Evolutionary conservation across 768 basidiomycete genomes (phyloP), one percentile per base, ranked within the genome.

Genomic region (Antrodiella citrinella): DNA sequence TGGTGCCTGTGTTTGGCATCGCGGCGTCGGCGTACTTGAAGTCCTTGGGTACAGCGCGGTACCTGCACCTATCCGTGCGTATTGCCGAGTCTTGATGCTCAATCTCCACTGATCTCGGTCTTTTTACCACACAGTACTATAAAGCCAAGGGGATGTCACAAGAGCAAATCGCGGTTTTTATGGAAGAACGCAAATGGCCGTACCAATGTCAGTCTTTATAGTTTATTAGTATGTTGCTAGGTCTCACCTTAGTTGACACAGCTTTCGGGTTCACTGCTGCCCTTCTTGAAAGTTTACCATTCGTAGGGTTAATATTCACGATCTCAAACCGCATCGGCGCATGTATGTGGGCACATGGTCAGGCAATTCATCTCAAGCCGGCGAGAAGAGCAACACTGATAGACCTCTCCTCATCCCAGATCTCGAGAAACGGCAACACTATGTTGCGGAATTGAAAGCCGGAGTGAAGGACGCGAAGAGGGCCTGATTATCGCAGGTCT

Each of bases 321-420:
- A 72, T 95, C 15, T 92, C 90, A 0, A 94, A 95, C 62, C 75
- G 90, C 4, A 78, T 95, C 21, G 92, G 92, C 4, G 93, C 90
- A 2, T 91, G 91, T 1, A 95, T 96, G 93, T 96, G 91, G 86
- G 86, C 88, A 3, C 81, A 84, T 54, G 87, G 85, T 87, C 50
- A 13, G 72, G 59, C 10, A 20, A 18, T 19, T 10, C 21, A 10
- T 20, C n/a, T 9, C 42, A 26, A 41, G 9, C 24, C 15, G 4
- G 10, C 21, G n/a, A 21, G 23, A 22, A 2, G n/a, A 40, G 23
- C 38, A 30, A 7, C 15, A 9, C 22, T 45, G 23, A n/a, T 20
- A 20, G 19, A 35, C 24, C 42, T 15, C 15, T 4, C n/a, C n/a
- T n/a, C n/a, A n/a, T n/a, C n/a, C n/a, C 50, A 85, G 82, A 85